Evolutionary conservation across 2,329 filamentous ascomycete species (phyloP), one percentile per base, ranked within the genome.

Genomic region (Aspergillus eucalypticola): DNA sequence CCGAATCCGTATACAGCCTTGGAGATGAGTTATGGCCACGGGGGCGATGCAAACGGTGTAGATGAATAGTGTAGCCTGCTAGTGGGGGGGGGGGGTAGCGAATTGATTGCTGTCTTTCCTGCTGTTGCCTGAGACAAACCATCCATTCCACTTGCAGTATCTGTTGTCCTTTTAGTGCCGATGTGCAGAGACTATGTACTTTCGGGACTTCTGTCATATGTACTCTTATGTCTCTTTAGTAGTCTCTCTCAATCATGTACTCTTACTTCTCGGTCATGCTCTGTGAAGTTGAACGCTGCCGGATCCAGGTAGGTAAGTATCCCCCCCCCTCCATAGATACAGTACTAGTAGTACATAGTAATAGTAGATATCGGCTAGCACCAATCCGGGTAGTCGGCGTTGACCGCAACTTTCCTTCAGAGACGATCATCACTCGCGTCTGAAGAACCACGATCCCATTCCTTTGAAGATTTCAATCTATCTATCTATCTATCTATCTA

Each of bases 361-460:
- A 27, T 29, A 27, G 13, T 32, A 11, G 13, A 17, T 29, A 27
- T 11, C 46, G 46, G 15, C 25, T 50, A 50, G 15, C 46, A 29
- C 25, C 46, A 27, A 49, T 49, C 21, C 7, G 44, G 44, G 44
- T 49, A 49, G 46, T 17, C 46, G 3, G 23, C 46, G 23, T 50
- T 50, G 46, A 50, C 46, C 46, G 46, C 46, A 50, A 50, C 25
- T 50, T 50, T 50, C 46, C 32, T 35, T 35, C 32, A 35, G 32
- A 50, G 25, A 15, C 27, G 25, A 50, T 32, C 25, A 50, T 32
- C 25, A 19, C 17, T 13, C 19, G 19, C 3, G 10, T 44, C 8
- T 6, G 19, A 23, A 44, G 17, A 19, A 19, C 10, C 17, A 19
- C 17, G 17, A 11, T 21, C 19, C 19, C 3, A 44, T 44, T 21